Base-by-base conservation (phyloP, 768 basidiomycete genomes). In the Russula emetica region DNA sequence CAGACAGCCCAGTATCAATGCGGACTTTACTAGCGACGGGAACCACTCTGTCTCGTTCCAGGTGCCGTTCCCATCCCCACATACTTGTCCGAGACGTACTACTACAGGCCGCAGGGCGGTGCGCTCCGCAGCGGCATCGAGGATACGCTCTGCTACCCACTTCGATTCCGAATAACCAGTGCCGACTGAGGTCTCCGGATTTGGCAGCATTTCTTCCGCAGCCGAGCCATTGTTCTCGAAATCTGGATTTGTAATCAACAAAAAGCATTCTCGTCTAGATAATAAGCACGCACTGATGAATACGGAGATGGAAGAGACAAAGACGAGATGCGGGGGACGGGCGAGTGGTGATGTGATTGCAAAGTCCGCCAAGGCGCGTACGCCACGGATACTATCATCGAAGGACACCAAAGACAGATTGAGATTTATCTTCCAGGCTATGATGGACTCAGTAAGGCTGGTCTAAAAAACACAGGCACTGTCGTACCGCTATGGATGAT, bases 41-140 rank as follows among this genome's bases (percentile, higher is more conserved):
- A 72, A 70, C 72, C 72, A 73, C 42, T 73, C 72, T 34, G 45
- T 58, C 34, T 63, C 60, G 54, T 72, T 73, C 72, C 72, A 73
- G 30, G 61, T 55, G 30, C 72, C 72, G 22, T 61, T 73, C 20
- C 51, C 60, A 11, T 71, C 72, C n/a, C 72, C 72, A 36, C 67
- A 68, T 18, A 73, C 66, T 49, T 73, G 72, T 1, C 72, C 72
- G 3, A 73, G 63, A 38, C 72, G 71, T 9, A 72, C 70, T 24
- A 64, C 65, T 9, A 60, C 59, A 24, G 67, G 67, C 34, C 42
- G 57, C 28, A 67, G 38, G 9, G 53, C 55, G 10, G 67, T 68
- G 16, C 59, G 55, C 54, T 66, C 65, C 34, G 61, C 61, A 28
- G 71, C 66, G 28, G 66, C 66, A 18, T 69, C 64, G 5, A 72